Conservation (phyloP, 495 filamentous ascomycete genomes). For the Hyaloscypha bicolor region DNA sequence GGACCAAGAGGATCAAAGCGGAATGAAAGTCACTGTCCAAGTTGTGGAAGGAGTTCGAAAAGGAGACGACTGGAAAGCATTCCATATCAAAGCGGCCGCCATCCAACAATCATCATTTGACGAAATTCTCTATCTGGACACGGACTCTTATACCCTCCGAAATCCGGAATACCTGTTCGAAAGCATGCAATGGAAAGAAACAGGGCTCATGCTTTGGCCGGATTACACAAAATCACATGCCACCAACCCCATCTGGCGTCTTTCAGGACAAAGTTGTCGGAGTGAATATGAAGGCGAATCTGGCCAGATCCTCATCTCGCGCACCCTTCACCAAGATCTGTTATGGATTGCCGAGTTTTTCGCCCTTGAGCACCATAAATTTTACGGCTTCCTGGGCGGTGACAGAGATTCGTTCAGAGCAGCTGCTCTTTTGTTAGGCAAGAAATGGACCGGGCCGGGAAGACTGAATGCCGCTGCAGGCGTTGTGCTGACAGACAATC, state of each 20-base stretch:
- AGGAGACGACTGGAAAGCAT: conserved; percentile 1
- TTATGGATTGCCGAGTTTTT: conserved; percentile 1
- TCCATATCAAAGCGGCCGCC: conserved; percentile 4
- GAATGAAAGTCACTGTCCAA: background rate
- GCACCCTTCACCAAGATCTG: background rate
- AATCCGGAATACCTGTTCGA: conserved; percentile 8
- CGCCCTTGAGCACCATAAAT: background rate
- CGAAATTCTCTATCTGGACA: conserved; percentile 10
- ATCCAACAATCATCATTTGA: conserved; percentile 8
- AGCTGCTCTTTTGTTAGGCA: background rate
- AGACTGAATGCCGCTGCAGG: conserved; percentile 6
- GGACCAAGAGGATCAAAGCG: background rate
- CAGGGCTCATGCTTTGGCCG: conserved; percentile 5
- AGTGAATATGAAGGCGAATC: conserved; percentile 12
- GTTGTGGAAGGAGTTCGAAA: background rate
- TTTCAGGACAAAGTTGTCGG: background rate
- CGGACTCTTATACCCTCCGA: conserved; percentile 5
- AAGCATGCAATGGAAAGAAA: conserved; percentile 4
- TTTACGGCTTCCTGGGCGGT: background rate
- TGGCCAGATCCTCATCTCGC: conserved; percentile 2
- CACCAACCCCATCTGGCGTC: conserved; percentile 6
- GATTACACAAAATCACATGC: conserved; percentile 6
- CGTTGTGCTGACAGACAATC: background rate
- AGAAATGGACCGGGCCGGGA: conserved; percentile 8
- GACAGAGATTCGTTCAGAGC: conserved; percentile 10